Percentiles rank a stretch among this genome's conserved stretches.
Conservation (phyloP, 768 basidiomycete genomes). For the Lyophyllum atratum region DNA sequence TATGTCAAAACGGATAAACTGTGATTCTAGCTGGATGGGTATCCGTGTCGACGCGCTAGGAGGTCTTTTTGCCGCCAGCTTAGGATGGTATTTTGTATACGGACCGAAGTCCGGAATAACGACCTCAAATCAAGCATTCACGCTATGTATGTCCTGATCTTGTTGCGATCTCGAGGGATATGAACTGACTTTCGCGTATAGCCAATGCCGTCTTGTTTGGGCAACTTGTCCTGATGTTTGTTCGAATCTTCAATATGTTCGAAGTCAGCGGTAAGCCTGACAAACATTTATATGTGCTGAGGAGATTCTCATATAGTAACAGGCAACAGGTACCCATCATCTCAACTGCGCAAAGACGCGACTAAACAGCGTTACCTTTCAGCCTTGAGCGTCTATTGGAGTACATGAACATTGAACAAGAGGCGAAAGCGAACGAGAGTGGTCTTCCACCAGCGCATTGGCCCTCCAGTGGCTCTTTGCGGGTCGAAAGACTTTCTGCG, state of each 20-base stretch:
- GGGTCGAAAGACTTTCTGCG: not conserved
- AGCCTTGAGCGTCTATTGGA: slow-evolving; percentile 69
- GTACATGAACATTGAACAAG: slow-evolving; percentile 59
- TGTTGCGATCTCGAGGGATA: too few relatives aligned
- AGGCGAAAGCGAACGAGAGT: slow-evolving; percentile 35
- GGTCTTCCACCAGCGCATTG: slow-evolving; percentile 52
- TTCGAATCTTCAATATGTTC: slow-evolving; percentile 40
- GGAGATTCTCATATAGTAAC: too few relatives aligned
- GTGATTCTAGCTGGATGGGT: slow-evolving; percentile 37
- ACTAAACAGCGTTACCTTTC: too few relatives aligned
- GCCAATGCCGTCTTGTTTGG: slow-evolving; percentile 47
- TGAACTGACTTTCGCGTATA: not conserved
- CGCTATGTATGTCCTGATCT: slow-evolving; percentile 7
- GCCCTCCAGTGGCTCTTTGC: not conserved
- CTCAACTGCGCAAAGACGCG: too few relatives aligned
- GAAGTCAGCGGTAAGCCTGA: slow-evolving; percentile 38
- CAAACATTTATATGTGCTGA: too few relatives aligned
- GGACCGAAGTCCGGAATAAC: slow-evolving; percentile 42
- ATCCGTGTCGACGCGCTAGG: slow-evolving; percentile 61
- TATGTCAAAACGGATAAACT: not conserved
- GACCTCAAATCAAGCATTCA: slow-evolving; percentile 15
- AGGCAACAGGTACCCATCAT: too few relatives aligned
- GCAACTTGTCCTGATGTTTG: slow-evolving; percentile 47
- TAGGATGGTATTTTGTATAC: slow-evolving; percentile 57
- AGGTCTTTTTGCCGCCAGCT: slow-evolving; percentile 47